phyloP scores from a whole-genome alignment of 495 filamentous ascomycete genomes.

The Talaromyces wortmannii region DNA sequence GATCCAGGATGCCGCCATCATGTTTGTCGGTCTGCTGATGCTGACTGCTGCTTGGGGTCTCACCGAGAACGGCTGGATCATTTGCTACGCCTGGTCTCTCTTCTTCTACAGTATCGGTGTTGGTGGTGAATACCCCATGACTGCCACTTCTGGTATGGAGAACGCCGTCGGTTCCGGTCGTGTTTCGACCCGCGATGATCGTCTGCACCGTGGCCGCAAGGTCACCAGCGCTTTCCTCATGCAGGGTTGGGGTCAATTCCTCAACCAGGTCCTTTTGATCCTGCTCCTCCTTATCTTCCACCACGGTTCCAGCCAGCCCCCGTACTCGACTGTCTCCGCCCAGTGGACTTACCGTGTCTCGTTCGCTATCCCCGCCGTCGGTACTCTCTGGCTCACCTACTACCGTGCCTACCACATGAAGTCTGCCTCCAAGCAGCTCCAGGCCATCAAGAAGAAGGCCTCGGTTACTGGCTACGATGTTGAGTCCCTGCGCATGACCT shows the following conservation, averaged over 20 bases:
- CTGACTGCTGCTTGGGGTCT: constrained; percentile 80
- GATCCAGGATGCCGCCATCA: constrained; percentile 88
- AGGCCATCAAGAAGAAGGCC: constrained; percentile 71
- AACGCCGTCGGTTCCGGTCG: constrained; percentile 78
- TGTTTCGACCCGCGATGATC: constrained; percentile 81
- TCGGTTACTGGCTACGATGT: constrained; percentile 83
- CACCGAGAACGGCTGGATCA: constrained; percentile 81
- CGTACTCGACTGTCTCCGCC: constrained; percentile 61
- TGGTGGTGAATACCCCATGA: constrained; percentile 93
- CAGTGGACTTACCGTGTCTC: constrained; percentile 85
- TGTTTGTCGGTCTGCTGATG: constrained; percentile 85
- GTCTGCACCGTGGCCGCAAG: constrained; percentile 87
- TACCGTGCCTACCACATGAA: constrained; percentile 89
- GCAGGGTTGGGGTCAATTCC: constrained; percentile 93
- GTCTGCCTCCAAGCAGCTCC: constrained; percentile 62
- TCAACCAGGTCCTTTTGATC: constrained; percentile 83
- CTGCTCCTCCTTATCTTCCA: constrained; percentile 76
- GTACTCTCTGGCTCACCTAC: constrained; percentile 88
- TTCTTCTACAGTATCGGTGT: constrained; percentile 91
- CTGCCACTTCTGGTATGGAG: constrained; percentile 92
- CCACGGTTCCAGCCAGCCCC: constrained; percentile 60
- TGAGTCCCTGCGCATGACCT: constrained; percentile 66
- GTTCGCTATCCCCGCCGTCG: constrained; percentile 77
- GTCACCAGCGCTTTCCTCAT: constrained; percentile 91
- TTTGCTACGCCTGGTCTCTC: constrained; percentile 84